Base-by-base conservation (phyloP, 1,139 yeast genomes). In the Hanseniaspora uvarum region DNA sequence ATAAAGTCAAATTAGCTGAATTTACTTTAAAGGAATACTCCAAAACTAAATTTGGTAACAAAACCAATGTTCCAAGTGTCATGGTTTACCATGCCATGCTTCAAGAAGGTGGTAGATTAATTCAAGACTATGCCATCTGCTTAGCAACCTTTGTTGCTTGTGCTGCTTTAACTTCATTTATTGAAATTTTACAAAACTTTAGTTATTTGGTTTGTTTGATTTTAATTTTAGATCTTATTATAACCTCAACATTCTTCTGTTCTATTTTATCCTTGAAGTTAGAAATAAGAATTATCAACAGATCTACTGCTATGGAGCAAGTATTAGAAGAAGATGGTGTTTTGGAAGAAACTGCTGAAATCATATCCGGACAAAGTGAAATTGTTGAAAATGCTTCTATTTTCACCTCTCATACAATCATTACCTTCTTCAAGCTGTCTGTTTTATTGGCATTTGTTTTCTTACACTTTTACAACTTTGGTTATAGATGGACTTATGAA, bases 261-360 rank as follows among this genome's bases (percentile, higher is more conserved):
- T 92, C 96, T 2, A 80, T 88, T 53, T 77, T 92, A 61, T 83
- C 95, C 1, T 76, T 92, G 68, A 92, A 92, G 69, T 80, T 94
- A 44, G 97, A 94, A 69, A 87, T 92, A 65, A 81, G 81, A 65
- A 76, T 88, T 59, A 95, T 94, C 57, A 87, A 92, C 69, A 81
- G 89, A 61, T 85, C 92, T 52, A 83, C 88, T 57, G 79, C 81
- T 56, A 78, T 89, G 65, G 82, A 85, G 64, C 81, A 79, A 60
- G 92, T 88, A 23, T 74, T 92, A 60, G 95, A 89, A 70, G 98
- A 92, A 67, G 98, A 94, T 63, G 98, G 98, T 23, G 79, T 92
- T 41, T 77, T 87, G 46, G 80, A 80, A 54, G 71, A 75, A 56
- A 86, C 86, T 46, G 96, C 92, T 46, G 80, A 78, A 59, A 76